Evolutionary conservation across 73 alveolate species (phyloP).

Genomic region (Loxodes magnus): DNA sequence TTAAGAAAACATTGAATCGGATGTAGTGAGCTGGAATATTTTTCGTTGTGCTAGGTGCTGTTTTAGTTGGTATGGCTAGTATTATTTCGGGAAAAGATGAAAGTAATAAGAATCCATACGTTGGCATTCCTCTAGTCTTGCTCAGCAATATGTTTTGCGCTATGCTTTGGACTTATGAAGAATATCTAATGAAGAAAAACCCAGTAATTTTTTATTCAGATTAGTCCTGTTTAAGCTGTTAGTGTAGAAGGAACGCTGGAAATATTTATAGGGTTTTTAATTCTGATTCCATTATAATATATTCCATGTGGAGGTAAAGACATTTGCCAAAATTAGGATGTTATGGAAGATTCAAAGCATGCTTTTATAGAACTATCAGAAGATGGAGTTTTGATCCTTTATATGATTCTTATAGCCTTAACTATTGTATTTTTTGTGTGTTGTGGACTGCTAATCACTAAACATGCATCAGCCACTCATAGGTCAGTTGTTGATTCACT

Average conservation of each 20-base stretch:
- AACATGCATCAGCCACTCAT: constrained; percentile 78
- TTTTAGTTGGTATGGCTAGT: constrained; percentile 68
- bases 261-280: constrained; percentile 32
- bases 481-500: constrained; percentile 83
- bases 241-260: constrained; percentile 97
- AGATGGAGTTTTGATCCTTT: constrained; percentile 15
- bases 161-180: constrained; percentile 44
- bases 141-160: constrained; percentile 24
- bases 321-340: constrained; percentile 35
- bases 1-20: constrained; percentile 59
- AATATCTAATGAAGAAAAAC: constrained; percentile 61
- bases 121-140: constrained; percentile 16
- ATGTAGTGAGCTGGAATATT: constrained; percentile 66
- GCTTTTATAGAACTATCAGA: constrained; percentile 44
- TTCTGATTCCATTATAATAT: constrained; percentile 63
- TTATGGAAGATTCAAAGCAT: constrained; percentile 33
- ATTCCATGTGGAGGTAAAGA: constrained; percentile 58
- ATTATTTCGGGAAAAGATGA: constrained; percentile 17
- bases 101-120: constrained; percentile 8
- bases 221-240: constrained; percentile 84
- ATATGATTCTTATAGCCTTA: constrained; percentile 44
- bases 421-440: constrained; percentile 78
- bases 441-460: constrained; percentile 82
- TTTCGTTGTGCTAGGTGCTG: constrained; percentile 58
- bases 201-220: no score